Conservation (phyloP, 2,329 filamentous ascomycete genomes). For the Sarocladium oryzae region DNA sequence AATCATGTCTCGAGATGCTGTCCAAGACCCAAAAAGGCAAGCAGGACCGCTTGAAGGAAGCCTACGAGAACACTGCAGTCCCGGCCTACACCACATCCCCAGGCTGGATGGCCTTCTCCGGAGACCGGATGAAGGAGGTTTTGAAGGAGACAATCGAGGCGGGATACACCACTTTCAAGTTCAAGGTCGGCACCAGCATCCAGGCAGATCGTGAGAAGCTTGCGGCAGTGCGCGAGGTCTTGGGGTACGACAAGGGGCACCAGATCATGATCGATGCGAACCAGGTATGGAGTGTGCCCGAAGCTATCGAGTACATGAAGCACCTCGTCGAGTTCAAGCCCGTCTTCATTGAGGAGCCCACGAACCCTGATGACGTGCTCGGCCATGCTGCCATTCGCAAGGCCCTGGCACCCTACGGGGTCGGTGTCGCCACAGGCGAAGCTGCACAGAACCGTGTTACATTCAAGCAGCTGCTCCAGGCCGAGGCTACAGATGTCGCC, state of each 20-base stretch:
- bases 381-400: constrained; percentile 82
- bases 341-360: constrained; percentile 95
- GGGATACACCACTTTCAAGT: constrained; percentile 82
- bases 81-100: constrained; percentile 88
- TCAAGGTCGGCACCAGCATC: constrained; percentile 75
- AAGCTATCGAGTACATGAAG: constrained; percentile 83
- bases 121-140: constrained; percentile 76
- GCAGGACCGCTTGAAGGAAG: constrained; percentile 64
- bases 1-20: constrained; percentile 71
- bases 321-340: constrained; percentile 76
- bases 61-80: constrained; percentile 66
- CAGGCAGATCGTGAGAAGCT: constrained; percentile 67
- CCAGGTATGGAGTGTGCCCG: constrained; percentile 85
- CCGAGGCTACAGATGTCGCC: constrained; percentile 77
- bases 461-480: constrained; percentile 83
- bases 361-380: constrained; percentile 81
- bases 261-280: constrained; percentile 91
- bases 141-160: constrained; percentile 67
- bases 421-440: constrained; percentile 86
- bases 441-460: constrained; percentile 94
- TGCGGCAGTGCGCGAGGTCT: constrained; percentile 67
- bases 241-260: constrained; percentile 77
- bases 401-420: constrained; percentile 65
- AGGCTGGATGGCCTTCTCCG: constrained; percentile 85
- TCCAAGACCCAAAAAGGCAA: constrained; percentile 61